Base-by-base conservation (phyloP, 2,329 filamentous ascomycete species). In the Aspergillus jensenii region DNA sequence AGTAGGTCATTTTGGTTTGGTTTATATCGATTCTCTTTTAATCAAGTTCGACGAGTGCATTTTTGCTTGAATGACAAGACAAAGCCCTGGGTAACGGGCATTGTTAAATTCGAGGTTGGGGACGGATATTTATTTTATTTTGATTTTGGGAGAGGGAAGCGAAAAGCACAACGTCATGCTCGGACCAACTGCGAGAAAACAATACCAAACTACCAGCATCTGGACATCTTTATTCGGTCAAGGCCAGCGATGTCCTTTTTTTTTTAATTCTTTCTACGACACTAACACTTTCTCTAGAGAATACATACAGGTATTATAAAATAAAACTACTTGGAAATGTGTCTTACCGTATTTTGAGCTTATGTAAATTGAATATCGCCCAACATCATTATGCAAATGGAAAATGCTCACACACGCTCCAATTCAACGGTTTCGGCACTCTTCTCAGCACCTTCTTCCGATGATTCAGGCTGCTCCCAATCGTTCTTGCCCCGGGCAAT, bases 1-100 rank as follows among this genome's bases (percentile, higher is more conserved):
- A 82, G 37, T 68, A 63, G 7, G 31, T 62, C 64, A 67, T 69
- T 58, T 8, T 48, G 19, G 27, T 17, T 21, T 46, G 15, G 7
- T n/a, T 37, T 37, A 37, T 23, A 25, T 31, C 14, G 11, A n/a
- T 8, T 19, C 9, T n/a, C 17, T 47, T 33, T 17, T 21, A 21
- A 23, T 12, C 4, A 8, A 15, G 27, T 47, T 19, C 15, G 45
- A 7, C 11, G 15, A 8, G 35, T 37, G 35, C 35, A 37, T 37
- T 6, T 37, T 7, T 14, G 35, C 35, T 37, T 11, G 27, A 31
- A 31, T 4, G 27, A 11, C 27, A 31, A 31, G 27, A 9, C 27
- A 31, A 4, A 9, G 27, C 9, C 9, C 11, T 31, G 27, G 27
- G 9, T 31, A 11, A 31, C 4, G 27, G 9, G 9, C 9, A 31